Percentiles rank a stretch among this genome's conserved stretches.
These are phyloP conservation scores for Erysimum cheiranthoides DNA, from an alignment of 345 rosid species.

Conservation along the genomic window DNA sequence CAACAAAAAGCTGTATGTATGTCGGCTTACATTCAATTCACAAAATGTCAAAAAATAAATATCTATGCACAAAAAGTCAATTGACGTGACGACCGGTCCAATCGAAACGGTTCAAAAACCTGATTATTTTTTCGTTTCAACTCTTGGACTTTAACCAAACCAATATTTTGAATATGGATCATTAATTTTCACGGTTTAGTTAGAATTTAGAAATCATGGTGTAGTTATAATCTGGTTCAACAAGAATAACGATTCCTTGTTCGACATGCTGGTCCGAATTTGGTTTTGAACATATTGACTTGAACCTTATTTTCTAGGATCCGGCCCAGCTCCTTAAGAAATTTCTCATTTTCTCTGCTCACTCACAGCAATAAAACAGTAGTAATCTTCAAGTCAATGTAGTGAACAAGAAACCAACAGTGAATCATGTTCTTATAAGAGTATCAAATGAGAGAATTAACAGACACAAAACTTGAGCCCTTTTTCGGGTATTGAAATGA, in stretches of 20 bases:
- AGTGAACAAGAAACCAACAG: neutral
- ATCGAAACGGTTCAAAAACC: neutral
- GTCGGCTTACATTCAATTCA: slow-evolving; percentile 14
- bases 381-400: neutral
- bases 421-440: slow-evolving; percentile 12
- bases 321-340: neutral
- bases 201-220: neutral
- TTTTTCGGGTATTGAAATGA: slow-evolving; percentile 24
- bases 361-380: neutral
- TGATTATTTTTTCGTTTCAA: neutral
- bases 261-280: neutral
- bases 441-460: slow-evolving; percentile 24
- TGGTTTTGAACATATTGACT: neutral
- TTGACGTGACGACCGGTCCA: neutral
- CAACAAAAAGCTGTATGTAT: slow-evolving; percentile 4
- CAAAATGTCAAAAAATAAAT: too few species aligned
- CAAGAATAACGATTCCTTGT: neutral
- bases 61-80: neutral
- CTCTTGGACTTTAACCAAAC: neutral
- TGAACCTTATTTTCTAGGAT: neutral
- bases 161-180: neutral
- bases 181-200: neutral
- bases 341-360: neutral
- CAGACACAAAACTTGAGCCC: slow-evolving; percentile 39
- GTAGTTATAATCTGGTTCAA: neutral